phyloP scores from a whole-genome alignment of 257 asterid genomes.

The Fraxinus pennsylvanica region DNA sequence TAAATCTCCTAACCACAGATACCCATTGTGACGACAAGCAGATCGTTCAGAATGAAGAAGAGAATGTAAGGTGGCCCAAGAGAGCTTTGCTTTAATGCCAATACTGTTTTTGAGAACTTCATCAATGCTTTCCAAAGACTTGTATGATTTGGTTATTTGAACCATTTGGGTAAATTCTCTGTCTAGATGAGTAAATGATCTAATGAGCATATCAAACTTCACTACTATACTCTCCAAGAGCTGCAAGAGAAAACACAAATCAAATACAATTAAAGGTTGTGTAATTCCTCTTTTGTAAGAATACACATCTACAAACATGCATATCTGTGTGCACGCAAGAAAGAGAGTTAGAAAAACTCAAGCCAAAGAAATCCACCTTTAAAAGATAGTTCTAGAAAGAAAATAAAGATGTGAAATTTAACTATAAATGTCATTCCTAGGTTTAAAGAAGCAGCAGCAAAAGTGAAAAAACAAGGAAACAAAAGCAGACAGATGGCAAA shows the following conservation, averaged over 20 bases:
- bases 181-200: conserved; percentile 85
- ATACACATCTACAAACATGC: neutral
- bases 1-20: conserved; percentile 96
- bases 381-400: conserved; percentile 7
- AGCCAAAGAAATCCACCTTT: conserved; percentile 1
- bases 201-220: conserved; percentile 74
- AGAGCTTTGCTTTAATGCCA: conserved; percentile 63
- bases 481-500: neutral
- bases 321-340: neutral
- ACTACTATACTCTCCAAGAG: conserved; percentile 83
- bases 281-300: conserved; percentile 4
- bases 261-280: conserved; percentile 17
- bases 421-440: neutral
- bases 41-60: conserved; percentile 89
- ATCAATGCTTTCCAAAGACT: conserved; percentile 61
- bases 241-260: conserved; percentile 50
- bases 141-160: conserved; percentile 70
- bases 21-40: conserved; percentile 86
- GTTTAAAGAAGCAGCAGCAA: neutral
- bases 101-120: conserved; percentile 50
- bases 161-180: conserved; percentile 76
- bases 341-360: neutral
- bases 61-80: conserved; percentile 95
- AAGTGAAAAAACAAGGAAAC: conserved; percentile 8
- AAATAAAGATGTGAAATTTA: neutral